Evolutionary conservation across 768 basidiomycete species (phyloP).

Genomic region (Psilocybe cyanescens): DNA sequence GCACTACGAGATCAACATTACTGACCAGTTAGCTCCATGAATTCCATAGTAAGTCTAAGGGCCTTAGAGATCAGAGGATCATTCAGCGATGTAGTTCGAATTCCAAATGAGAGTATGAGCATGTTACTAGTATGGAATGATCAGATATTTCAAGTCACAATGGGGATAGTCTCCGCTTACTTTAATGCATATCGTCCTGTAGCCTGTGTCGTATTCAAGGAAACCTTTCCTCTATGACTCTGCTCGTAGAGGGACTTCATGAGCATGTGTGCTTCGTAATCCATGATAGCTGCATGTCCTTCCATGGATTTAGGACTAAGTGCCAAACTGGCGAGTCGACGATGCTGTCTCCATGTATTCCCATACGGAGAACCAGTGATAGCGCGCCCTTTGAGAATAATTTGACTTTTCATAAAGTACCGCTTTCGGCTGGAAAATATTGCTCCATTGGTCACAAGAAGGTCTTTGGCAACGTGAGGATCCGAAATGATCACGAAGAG

Average conservation of each 20-base stretch:
- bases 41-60: slow-evolving; percentile 42
- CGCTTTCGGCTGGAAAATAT: slow-evolving; percentile 36
- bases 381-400: slow-evolving; percentile 34
- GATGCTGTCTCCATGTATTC: slow-evolving; percentile 42
- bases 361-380: slow-evolving; percentile 36
- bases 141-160: background rate
- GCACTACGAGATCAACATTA: background rate
- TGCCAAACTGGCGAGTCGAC: slow-evolving; percentile 36
- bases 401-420: slow-evolving; percentile 39
- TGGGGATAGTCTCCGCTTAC: background rate
- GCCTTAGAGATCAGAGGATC: slow-evolving; percentile 40
- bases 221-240: slow-evolving; percentile 30
- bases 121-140: slow-evolving; percentile 41
- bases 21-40: slow-evolving; percentile 38
- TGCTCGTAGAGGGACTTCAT: slow-evolving; percentile 38
- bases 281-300: slow-evolving; percentile 36
- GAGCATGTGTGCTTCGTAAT: slow-evolving; percentile 41
- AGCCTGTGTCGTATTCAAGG: slow-evolving; percentile 42
- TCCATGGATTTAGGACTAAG: slow-evolving; percentile 37
- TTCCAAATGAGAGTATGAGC: slow-evolving; percentile 43
- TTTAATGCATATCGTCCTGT: slow-evolving; percentile 34
- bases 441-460: slow-evolving; percentile 39
- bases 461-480: slow-evolving; percentile 35
- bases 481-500: slow-evolving; percentile 41
- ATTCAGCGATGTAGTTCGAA: slow-evolving; percentile 37